Base-by-base conservation (phyloP, 2,329 filamentous ascomycete species). In the Chaetomium sp. region DNA sequence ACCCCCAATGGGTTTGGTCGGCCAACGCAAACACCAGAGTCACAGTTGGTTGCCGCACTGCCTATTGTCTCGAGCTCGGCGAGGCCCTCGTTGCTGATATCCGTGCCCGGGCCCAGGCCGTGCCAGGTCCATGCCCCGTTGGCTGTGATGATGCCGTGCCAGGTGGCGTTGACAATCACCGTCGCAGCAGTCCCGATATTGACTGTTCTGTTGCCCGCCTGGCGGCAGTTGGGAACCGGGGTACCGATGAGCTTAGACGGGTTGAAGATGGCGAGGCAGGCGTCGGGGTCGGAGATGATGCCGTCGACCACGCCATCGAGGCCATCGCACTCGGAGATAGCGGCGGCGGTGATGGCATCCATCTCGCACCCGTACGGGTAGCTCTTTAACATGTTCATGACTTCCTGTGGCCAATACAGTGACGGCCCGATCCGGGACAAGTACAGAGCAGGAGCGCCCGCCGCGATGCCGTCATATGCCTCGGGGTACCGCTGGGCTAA, bases 391-490 rank as follows among this genome's bases (percentile, higher is more conserved):
- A 53, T 57, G 35, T 75, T 71, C 69, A 74, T 73, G n/a, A 70
- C 57, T 33, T 51, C 74, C 78, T 80, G 78, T 3, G 74, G 69
- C 71, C 71, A 74, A 42, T 68, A 56, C 16, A 67, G 42, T 2
- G 58, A 57, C 1, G 66, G 50, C 16, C 68, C 56, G 25, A 73
- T 42, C 79, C 79, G 76, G 79, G 25, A 21, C 64, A 70, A 70
- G 50, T 77, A 70, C 6, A 80, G 66, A 7, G 80, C 83, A 1
- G 80, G 78, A 1, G 75, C 75, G 0, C 77, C 79, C 0, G 83
- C 83, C 7, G 83, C 72, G 47, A 85, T 80, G 23, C 83, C 83
- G 66, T 86, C 81, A 65, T 84, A 85, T 63, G 84, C 82, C 9
- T 82, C 75, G 0, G 83, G 83, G 68, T 80, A 85, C 21, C 77